Base-by-base conservation (phyloP, 2,329 filamentous ascomycete species). In the Microcera coccophila region DNA sequence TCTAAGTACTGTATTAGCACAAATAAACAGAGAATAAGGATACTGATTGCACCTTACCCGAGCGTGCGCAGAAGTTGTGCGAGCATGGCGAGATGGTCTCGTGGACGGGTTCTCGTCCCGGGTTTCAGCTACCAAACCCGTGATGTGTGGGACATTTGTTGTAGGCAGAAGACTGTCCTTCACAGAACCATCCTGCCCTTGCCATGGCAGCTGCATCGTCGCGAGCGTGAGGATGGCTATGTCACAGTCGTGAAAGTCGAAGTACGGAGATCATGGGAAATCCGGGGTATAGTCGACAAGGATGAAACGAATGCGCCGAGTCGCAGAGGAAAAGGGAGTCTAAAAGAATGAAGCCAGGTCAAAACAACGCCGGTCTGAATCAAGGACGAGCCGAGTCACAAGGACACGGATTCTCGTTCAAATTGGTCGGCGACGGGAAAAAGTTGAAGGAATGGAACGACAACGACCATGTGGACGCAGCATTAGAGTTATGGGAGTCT, bases 11-110 rank as follows among this genome's bases (percentile, higher is more conserved):
- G 38, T 22, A 12, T 59, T 45, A 57, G 53, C 38, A 40, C 31
- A 22, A 10, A 32, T 17, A 28, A 20, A 17, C 5, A n/a, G n/a
- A n/a, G 16, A 12, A 14, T 28, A 18, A 31, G 16, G 37, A 33
- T 8, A 38, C n/a, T 5, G 11, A n/a, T 15, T 36, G 8, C 11
- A 15, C 38, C 70, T 63, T 66, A 80, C 77, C 57, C 74, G 70
- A 52, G 76, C 78, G 58, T 79, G 74, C 32, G 75, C 70, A 31
- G 77, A 79, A 5, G 75, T 77, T 7, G 74, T 74, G 44, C 76
- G 67, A 37, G 58, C 58, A 62, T 74, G 70, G 18, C 65, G 61
- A 38, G 59, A 50, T 28, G 61, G 59, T 34, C 57, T 54, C 4
- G 53, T 51, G 28, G 55, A 48, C 35, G 47, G 56, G 31, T 66